Conservation (phyloP, 768 basidiomycete species). For the Russula dissimulans region DNA sequence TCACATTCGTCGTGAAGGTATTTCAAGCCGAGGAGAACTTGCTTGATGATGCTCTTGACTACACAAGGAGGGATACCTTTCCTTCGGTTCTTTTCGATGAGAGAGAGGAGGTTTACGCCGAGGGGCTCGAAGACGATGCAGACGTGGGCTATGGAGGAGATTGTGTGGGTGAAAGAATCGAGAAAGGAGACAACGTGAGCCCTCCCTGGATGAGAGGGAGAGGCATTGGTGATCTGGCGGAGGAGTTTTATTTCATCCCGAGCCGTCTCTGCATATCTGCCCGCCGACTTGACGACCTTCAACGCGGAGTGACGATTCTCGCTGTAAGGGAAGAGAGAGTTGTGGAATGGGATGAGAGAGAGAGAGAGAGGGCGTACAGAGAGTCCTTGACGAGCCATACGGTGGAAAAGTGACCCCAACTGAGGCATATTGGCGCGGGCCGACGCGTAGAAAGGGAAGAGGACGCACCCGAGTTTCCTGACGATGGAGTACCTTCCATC, state of each 20-base stretch:
- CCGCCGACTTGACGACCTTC: slow-evolving; percentile 92
- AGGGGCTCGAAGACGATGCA: slow-evolving; percentile 89
- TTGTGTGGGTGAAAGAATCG: slow-evolving; percentile 73
- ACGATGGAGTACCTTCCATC: slow-evolving; percentile 77
- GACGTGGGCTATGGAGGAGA: slow-evolving; percentile 43
- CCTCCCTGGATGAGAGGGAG: slow-evolving; percentile 70
- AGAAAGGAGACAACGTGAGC: slow-evolving; percentile 80
- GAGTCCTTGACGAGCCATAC: slow-evolving; percentile 84
- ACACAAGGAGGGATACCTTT: slow-evolving; percentile 75
- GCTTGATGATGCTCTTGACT: slow-evolving; percentile 79
- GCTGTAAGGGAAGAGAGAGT: slow-evolving; percentile 30
- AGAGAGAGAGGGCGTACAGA: slow-evolving; percentile 39
- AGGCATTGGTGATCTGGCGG: slow-evolving; percentile 59
- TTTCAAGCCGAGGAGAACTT: slow-evolving; percentile 80
- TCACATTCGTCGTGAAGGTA: slow-evolving; percentile 91
- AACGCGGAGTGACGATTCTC: slow-evolving; percentile 74
- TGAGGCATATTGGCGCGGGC: slow-evolving; percentile 25
- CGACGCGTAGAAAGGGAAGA: neutral
- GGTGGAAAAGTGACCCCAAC: slow-evolving; percentile 94
- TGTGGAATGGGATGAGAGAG: neutral
- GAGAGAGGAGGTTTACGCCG: slow-evolving; percentile 65
- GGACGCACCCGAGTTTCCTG: slow-evolving; percentile 75
- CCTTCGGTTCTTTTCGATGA: slow-evolving; percentile 71
- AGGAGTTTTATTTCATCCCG: slow-evolving; percentile 93
- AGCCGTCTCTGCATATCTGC: slow-evolving; percentile 93